phyloP scores from a whole-genome alignment of 2,329 filamentous ascomycete genomes.

The Talaromyces rugulosus region DNA sequence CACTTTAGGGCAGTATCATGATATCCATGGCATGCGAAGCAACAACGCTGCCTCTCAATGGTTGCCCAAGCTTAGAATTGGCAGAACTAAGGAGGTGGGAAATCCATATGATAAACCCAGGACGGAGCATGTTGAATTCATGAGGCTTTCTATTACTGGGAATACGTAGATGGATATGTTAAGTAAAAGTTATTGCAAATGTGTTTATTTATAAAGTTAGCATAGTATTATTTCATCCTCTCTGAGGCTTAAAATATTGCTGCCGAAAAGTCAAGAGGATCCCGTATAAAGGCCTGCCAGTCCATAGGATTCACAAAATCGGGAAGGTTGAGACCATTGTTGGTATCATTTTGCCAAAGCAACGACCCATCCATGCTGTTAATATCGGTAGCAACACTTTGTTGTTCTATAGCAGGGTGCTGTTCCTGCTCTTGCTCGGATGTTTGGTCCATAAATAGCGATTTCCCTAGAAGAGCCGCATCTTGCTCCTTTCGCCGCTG shows the following conservation, averaged over 20 bases:
- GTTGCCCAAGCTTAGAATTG: constrained; percentile 15
- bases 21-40: constrained; percentile 20
- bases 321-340: not conserved
- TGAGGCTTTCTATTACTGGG: not conserved
- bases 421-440: not conserved
- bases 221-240: not conserved
- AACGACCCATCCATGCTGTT: not conserved
- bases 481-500: constrained; percentile 1
- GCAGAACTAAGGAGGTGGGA: constrained; percentile 17
- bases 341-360: not conserved
- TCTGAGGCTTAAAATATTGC: not conserved
- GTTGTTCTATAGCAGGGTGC: not conserved
- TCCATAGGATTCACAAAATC: constrained; percentile 1
- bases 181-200: not conserved
- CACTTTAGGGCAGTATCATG: constrained; percentile 1
- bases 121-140: not conserved
- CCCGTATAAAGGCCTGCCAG: constrained; percentile 1
- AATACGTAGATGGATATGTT: not conserved
- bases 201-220: not conserved
- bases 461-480: not conserved
- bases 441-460: not conserved
- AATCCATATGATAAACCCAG: constrained; percentile 19
- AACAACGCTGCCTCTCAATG: constrained; percentile 16
- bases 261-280: constrained; percentile 2
- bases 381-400: not conserved